Conservation (phyloP, 2,329 filamentous ascomycete species). For the Fragosphaeria purpurea region DNA sequence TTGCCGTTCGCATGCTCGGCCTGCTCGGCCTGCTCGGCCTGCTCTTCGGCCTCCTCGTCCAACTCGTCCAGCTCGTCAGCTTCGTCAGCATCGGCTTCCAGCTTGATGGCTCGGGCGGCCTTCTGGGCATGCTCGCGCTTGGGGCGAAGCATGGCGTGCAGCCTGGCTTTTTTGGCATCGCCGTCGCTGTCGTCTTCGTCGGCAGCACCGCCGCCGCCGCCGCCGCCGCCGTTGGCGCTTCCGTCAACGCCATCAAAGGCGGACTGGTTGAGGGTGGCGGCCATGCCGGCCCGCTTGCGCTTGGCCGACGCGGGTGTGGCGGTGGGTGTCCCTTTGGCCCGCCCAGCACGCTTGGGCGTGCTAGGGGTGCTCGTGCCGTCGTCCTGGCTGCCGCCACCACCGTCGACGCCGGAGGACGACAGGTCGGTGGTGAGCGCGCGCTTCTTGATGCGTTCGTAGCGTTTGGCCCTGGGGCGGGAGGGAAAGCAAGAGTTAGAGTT, state of each 20-base stretch:
- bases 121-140: slow-evolving; percentile 5
- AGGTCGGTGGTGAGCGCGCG: slow-evolving; percentile 1
- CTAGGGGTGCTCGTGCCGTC: too few species aligned
- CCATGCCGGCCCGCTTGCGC: slow-evolving; percentile 9
- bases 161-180: not conserved
- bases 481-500: too few species aligned
- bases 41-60: not conserved
- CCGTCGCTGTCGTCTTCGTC: not conserved
- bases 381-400: not conserved
- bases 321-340: too few species aligned
- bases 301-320: slow-evolving; percentile 18
- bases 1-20: too few species aligned
- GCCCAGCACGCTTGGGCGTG: not conserved
- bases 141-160: not conserved
- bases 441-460: slow-evolving; percentile 50
- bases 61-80: not conserved
- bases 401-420: too few species aligned
- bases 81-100: too few species aligned
- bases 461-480: slow-evolving; percentile 43
- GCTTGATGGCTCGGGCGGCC: not conserved
- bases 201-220: too few species aligned
- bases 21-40: not conserved
- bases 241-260: too few species aligned
- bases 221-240: too few species aligned
- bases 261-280: too few species aligned